A percentile compares a stretch with the other conserved stretches of the same genome.
Evolutionary conservation across 495 filamentous ascomycete genomes (phyloP).

Genomic region (Neurospora sp.): DNA sequence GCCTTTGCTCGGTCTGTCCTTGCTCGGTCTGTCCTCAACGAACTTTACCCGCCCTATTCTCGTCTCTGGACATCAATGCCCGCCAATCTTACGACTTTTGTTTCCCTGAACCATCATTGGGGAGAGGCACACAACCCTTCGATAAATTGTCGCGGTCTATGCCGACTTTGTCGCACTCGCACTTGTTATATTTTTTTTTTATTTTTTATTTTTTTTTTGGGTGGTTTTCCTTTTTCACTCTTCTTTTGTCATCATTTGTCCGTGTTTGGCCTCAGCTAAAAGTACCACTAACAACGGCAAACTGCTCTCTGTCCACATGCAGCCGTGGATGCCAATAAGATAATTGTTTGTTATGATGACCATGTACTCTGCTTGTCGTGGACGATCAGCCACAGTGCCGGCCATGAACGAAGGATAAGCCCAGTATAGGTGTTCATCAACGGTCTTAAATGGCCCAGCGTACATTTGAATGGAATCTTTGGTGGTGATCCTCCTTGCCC

Average conservation of each 20-base stretch:
- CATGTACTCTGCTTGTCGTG: too few relatives aligned
- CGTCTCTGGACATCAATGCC: neutral
- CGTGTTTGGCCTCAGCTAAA: neutral
- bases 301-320: neutral
- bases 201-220: neutral
- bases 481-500: neutral
- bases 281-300: neutral
- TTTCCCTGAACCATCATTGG: neutral
- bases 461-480: neutral
- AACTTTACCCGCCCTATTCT: neutral
- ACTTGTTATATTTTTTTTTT: neutral
- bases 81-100: neutral
- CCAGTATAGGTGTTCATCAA: too few relatives aligned
- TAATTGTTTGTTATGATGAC: too few relatives aligned
- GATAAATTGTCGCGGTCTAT: neutral
- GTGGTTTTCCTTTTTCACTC: neutral
- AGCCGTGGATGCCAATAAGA: neutral
- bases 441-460: neutral
- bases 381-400: too few relatives aligned
- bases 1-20: neutral
- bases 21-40: neutral
- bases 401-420: too few relatives aligned
- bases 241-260: neutral
- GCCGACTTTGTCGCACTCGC: neutral
- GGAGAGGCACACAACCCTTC: neutral